A percentile compares a stretch with the other conserved stretches of the same genome.
Evolutionary conservation across 192 early-diverging fungal species (phyloP).

Genomic region (Linderina pennispora): DNA sequence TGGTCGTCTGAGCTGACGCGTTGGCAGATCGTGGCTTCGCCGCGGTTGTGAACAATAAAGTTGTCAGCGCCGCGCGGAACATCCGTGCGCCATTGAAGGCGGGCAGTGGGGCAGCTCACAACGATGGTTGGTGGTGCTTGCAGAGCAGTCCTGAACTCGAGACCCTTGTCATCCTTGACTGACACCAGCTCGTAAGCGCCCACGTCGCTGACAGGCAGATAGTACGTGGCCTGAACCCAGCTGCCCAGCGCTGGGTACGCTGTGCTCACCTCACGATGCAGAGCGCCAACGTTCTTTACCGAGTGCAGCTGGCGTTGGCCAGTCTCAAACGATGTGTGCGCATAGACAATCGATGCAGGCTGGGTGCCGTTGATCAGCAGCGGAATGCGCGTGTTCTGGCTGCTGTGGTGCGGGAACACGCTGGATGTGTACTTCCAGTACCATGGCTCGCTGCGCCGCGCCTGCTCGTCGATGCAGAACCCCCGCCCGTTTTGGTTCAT

Average conservation of each 20-base stretch:
- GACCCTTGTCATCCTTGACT: constrained; percentile 31
- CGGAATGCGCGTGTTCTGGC: constrained; percentile 19
- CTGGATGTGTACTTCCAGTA: constrained; percentile 14
- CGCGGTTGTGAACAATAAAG: constrained; percentile 30
- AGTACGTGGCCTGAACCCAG: constrained; percentile 41
- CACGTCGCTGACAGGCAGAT: constrained; percentile 22
- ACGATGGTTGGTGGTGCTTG: constrained; percentile 35
- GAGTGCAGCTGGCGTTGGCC: constrained; percentile 25
- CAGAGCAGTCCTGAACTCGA: constrained; percentile 33
- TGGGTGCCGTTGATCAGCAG: constrained; percentile 42
- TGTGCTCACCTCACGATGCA: constrained; percentile 16
- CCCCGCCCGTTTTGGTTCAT: constrained; percentile 28
- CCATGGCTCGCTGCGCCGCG: constrained; percentile 14
- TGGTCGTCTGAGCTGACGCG: constrained; percentile 7
- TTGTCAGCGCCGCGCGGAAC: constrained; percentile 3
- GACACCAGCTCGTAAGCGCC: constrained; percentile 38
- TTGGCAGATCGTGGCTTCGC: constrained; percentile 43
- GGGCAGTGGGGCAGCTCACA: constrained; percentile 31
- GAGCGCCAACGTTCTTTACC: constrained; percentile 15
- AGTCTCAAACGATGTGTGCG: constrained; percentile 32
- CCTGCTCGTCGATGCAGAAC: constrained; percentile 24
- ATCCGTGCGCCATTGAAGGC: constrained; percentile 25
- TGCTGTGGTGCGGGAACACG: constrained; percentile 5
- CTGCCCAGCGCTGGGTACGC: constrained; percentile 28
- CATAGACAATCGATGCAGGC: constrained; percentile 32